Conservation (phyloP, 2,329 filamentous ascomycete species). For the Colletotrichum euphorbiae region DNA sequence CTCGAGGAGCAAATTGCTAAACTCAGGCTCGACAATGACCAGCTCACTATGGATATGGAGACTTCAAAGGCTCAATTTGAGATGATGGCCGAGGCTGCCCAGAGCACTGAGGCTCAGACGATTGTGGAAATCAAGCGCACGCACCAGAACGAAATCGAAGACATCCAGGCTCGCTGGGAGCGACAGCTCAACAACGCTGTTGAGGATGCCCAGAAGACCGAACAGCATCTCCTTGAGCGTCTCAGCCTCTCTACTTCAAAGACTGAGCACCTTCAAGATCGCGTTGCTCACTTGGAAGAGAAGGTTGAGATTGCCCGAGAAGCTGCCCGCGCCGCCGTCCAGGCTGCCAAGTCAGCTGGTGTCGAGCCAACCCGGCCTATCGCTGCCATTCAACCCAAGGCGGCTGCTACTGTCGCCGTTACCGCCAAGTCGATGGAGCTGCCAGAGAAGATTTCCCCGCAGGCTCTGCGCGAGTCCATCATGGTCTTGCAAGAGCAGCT, state of each 20-base stretch:
- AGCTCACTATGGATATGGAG: conserved; percentile 81
- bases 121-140: conserved; percentile 65
- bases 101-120: conserved; percentile 72
- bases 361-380: conserved; percentile 49
- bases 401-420: conserved; percentile 56
- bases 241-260: conserved; percentile 86
- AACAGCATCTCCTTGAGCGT: conserved; percentile 83
- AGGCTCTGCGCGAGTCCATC: conserved; percentile 95
- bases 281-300: conserved; percentile 86
- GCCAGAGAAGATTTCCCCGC: conserved; percentile 90
- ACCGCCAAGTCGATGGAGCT: conserved; percentile 60
- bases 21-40: conserved; percentile 80
- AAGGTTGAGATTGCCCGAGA: conserved; percentile 91
- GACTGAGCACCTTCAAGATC: conserved; percentile 86
- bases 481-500: conserved; percentile 96
- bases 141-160: conserved; percentile 77
- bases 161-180: conserved; percentile 80
- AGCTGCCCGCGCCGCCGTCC: conserved; percentile 84
- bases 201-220: conserved; percentile 85
- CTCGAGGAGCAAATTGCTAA: conserved; percentile 83
- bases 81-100: conserved; percentile 84
- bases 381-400: conserved; percentile 47
- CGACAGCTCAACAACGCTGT: conserved; percentile 77
- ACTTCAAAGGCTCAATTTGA: conserved; percentile 84
- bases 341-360: conserved; percentile 74